Base-by-base conservation (phyloP, 2,329 filamentous ascomycete genomes). In the Fusarium sp. region DNA sequence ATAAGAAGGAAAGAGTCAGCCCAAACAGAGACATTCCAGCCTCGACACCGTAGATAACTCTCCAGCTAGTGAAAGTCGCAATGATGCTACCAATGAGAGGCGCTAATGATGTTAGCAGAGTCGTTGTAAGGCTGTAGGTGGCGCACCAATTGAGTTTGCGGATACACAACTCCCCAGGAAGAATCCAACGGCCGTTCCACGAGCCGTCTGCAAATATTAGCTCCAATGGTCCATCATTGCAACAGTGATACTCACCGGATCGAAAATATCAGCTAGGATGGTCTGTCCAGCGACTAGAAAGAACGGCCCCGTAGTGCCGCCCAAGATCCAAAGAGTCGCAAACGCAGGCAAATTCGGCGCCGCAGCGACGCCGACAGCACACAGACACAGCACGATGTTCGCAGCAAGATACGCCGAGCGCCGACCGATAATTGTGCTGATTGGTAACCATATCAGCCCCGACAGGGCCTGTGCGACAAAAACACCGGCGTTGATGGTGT, bases 21-120 rank as follows among this genome's bases (percentile, higher is more conserved):
- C 74, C 74, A 4, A 75, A 53, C 6, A 74, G 24, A 1, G 67
- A 72, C 72, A 74, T 74, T 8, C 73, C 72, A 0, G 71, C 71
- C n/a, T 75, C 74, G 8, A 71, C 70, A 1, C 58, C 74, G 7
- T 67, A 75, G 6, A 75, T 75, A 5, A 74, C 70, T 37, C 74
- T 47, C 74, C 74, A 75, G 17, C 71, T 74, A 4, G 74, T 68
- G 14, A 62, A 75, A 0, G 74, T 75, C 0, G 72, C 72, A 15
- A 75, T 75, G 15, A 75, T 50, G 37, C 74, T 75, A 7, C 74
- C 74, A 0, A 75, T 24, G 11, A 74, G 44, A 2, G 72, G 72
- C 9, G 72, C 72, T 74, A 3, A 0, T 9, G 1, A 3, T 5
- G 6, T 70, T 41, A 67, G 56, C 48, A 4, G 9, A 7, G 8